Conservation (phyloP, 192 early-diverging fungal genomes). For the Podila minutissima region DNA sequence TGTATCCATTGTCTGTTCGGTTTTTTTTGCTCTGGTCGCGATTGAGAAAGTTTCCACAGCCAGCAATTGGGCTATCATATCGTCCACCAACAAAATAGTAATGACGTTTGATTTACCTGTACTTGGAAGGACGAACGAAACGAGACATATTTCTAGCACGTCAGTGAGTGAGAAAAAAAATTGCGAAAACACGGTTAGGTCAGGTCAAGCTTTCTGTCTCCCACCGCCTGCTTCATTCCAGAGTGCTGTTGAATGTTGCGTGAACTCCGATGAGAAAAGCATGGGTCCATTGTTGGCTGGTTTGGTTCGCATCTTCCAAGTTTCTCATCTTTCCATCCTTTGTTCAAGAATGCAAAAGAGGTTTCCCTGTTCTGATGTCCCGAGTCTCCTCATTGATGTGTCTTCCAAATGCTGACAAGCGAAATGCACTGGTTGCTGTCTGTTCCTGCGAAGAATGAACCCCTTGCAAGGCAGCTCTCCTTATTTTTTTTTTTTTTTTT, state of each 20-base stretch:
- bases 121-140: constrained; percentile 87
- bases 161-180: background rate
- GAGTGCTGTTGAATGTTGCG: background rate
- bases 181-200: background rate
- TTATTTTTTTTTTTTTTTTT: background rate
- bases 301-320: background rate
- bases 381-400: too few species aligned
- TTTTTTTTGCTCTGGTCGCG: background rate
- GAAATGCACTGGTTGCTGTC: too few species aligned
- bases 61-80: background rate
- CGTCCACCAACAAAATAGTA: background rate
- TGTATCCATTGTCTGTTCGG: too few species aligned
- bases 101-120: constrained; percentile 50
- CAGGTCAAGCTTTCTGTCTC: background rate
- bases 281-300: background rate
- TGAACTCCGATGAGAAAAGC: too few species aligned
- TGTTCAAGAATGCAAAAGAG: background rate
- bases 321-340: background rate
- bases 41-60: background rate
- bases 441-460: background rate
- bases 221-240: background rate
- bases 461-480: background rate
- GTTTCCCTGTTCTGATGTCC: background rate
- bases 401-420: too few species aligned
- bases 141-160: constrained; percentile 65